Base-by-base conservation (phyloP, 495 filamentous ascomycete genomes). In the Aspergillus leporis region DNA sequence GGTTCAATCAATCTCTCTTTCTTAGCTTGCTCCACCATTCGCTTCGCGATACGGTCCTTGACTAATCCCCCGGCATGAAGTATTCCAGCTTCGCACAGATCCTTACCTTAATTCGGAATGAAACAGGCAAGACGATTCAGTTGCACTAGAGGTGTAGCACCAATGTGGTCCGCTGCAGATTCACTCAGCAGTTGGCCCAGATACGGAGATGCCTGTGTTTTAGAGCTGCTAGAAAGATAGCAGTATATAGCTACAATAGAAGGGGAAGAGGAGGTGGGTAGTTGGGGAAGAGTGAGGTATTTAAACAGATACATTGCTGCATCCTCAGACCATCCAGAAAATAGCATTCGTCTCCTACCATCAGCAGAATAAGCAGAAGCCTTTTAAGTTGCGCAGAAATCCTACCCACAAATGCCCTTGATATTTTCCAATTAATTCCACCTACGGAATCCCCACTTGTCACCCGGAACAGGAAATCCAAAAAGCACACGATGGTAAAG, bases 21-120 rank as follows among this genome's bases (percentile, higher is more conserved):
- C 74, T 96, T 92, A 18, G 92, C 92, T 68, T 89, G 86, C 71
- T 96, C 90, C 61, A 96, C 85, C 92, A 96, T 96, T 63, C 92
- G 87, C 64, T 90, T 75, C 4, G 92, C 92, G 66, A 96, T 95
- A 49, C 92, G 83, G 72, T 96, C 92, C 69, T 96, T 96, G 63
- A 96, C 89, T 69, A 87, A 92, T 51, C 92, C 92, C 61, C 91
- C 92, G 77, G 92, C 22, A 51, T 95, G 79, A 96, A 94, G 58
- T 88, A 86, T 72, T 95, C 92, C 34, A 90, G 83, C 71, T 96
- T 96, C 49, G 87, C 92, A 71, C 90, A 96, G 40, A 96, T 83
- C 38, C 89, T 83, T 53, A 83, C 83, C 71, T 92, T 82, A 66
- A 96, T 89, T 23, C 89, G 90, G 5, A 92, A 72, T 38, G 86